Evolutionary conservation across 2,329 filamentous ascomycete species (phyloP).

Genomic region (Pezicula neosporulosa): DNA sequence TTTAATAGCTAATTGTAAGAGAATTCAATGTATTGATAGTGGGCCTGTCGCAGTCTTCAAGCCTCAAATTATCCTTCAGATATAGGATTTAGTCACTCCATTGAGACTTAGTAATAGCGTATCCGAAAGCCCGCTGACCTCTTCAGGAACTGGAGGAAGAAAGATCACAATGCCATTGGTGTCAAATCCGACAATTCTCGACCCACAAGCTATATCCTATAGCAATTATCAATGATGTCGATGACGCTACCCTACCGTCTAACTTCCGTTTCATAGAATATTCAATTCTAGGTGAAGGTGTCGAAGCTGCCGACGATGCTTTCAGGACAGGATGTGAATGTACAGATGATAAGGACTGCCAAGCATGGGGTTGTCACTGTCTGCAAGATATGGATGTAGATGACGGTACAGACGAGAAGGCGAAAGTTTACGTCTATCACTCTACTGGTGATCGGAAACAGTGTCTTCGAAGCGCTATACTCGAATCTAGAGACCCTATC

Average conservation of each 20-base stretch:
- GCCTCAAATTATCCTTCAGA: too few relatives aligned
- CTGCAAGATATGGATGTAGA: constrained; percentile 50
- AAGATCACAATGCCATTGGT: constrained; percentile 52
- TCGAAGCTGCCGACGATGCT: constrained; percentile 54
- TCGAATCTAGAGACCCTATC: constrained; percentile 57
- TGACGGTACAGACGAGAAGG: constrained; percentile 33
- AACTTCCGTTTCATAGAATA: constrained; percentile 67
- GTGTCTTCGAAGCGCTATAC: constrained; percentile 46
- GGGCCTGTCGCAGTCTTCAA: too few relatives aligned
- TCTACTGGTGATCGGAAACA: constrained; percentile 48
- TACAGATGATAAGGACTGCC: constrained; percentile 55
- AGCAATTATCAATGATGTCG: constrained; percentile 61
- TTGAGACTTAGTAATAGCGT: not conserved
- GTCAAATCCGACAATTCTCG: constrained; percentile 54
- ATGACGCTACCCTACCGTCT: constrained; percentile 52
- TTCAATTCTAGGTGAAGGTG: constrained; percentile 56
- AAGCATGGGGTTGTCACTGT: constrained; percentile 65
- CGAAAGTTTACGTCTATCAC: constrained; percentile 51
- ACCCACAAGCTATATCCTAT: constrained; percentile 49
- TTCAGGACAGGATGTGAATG: constrained; percentile 72
- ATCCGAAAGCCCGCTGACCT: not conserved
- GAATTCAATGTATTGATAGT: too few relatives aligned
- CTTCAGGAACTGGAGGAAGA: constrained; percentile 25
- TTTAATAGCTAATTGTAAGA: not conserved
- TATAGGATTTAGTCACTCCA: too few relatives aligned